A percentile compares a stretch with the other conserved stretches of the same genome.
These are phyloP conservation scores for Maudiozyma serrabonitensis DNA, from an alignment of 805 yeast genomes.

Conservation along the genomic window DNA sequence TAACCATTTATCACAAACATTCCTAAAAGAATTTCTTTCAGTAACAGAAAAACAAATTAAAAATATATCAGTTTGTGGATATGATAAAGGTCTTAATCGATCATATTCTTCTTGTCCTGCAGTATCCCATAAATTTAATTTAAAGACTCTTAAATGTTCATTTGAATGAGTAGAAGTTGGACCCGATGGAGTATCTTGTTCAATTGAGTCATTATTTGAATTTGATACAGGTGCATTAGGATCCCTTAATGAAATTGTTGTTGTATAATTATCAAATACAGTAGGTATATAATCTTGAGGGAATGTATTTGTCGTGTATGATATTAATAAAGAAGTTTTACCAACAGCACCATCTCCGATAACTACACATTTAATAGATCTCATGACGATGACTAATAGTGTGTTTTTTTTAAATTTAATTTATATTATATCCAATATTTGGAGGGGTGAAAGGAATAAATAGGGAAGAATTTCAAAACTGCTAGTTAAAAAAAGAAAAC, in stretches of 20 bases:
- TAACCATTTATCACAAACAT: constrained; percentile 73
- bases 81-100: constrained; percentile 77
- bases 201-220: neutral
- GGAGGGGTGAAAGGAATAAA: no score
- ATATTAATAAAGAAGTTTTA: constrained; percentile 78
- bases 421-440: no score
- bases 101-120: constrained; percentile 94
- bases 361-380: constrained; percentile 84
- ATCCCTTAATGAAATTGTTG: constrained; percentile 52
- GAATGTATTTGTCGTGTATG: constrained; percentile 85
- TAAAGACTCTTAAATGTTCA: constrained; percentile 48
- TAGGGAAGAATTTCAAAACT: no score
- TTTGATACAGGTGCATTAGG: neutral
- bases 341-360: constrained; percentile 96
- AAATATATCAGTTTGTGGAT: constrained; percentile 87
- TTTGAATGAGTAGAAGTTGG: neutral
- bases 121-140: constrained; percentile 89
- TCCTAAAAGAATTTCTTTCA: constrained; percentile 69
- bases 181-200: neutral
- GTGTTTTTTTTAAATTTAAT: no score
- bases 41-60: constrained; percentile 78
- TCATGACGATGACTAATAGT: constrained; percentile 35
- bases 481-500: no score
- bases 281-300: constrained; percentile 93
- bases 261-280: constrained; percentile 85